Evolutionary conservation across 306 rosid genomes (phyloP), one percentile per base, ranked within the genome.

Genomic region (Rosa chinensis): DNA sequence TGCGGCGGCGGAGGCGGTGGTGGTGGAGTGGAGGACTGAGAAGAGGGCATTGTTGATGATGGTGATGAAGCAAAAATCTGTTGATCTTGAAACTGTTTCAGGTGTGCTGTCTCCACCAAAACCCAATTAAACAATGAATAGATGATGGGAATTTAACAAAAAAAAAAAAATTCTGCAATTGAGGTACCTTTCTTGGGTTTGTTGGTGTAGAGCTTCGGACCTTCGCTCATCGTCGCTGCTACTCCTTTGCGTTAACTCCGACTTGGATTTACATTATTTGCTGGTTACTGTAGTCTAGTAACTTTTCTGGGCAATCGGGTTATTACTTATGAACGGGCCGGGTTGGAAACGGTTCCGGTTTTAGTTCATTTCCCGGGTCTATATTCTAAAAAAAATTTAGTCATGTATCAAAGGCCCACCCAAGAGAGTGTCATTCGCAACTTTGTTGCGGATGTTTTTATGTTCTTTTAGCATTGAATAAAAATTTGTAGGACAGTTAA

Each of bases 141-240:
- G 32, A 28, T 28, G 32, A 28, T 28, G 32, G 32, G 32, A 28
- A 28, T 25, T 25, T 32, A 32, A 32, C 3, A 32, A 32, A 32
- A 32, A 32, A 32, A 39, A 16, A 53, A 53, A 40, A 5, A 35
- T 32, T 63, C 35, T 25, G 28, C 28, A 25, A 25, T 28, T 28
- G 32, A 28, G 32, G 58, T 50, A 94, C 97, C 86, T 86, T 95
- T 91, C 76, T 78, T 83, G 80, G 99, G 97, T 80, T 91, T 91
- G 81, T 91, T 74, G 71, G 80, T 7, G 85, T 74, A 92, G 55
- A 94, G 90, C 83, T 87, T 94, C 1, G 93, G 87, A 81, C 67
- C 84, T 73, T 72, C 91, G 75, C 89, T 77, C 98, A 91, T 94
- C 17, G 63, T 80, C 50, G 28, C 48, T 3, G 48, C 35, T 3